Evolutionary conservation across 2,329 filamentous ascomycete genomes (phyloP).

Genomic region (Chaetomiaceae sp.): DNA sequence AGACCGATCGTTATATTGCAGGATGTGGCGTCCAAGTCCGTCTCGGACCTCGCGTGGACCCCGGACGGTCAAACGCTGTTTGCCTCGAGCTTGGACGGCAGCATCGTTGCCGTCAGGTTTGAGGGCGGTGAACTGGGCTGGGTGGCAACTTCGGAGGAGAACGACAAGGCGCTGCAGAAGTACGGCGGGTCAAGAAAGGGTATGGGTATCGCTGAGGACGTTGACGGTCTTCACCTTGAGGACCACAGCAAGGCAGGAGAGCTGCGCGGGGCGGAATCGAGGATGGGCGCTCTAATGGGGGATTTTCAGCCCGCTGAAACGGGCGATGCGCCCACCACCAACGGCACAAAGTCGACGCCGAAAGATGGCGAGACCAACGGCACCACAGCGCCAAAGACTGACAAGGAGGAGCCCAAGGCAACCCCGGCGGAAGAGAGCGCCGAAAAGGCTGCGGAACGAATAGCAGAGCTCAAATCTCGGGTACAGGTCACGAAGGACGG

Average conservation of each 20-base stretch:
- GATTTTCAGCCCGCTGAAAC: constrained; percentile 57
- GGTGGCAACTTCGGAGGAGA: constrained; percentile 79
- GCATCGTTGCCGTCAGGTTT: constrained; percentile 76
- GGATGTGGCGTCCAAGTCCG: constrained; percentile 82
- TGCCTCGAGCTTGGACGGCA: constrained; percentile 81
- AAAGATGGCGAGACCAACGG: constrained; percentile 37
- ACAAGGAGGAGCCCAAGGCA: constrained; percentile 29
- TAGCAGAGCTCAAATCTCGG: constrained; percentile 69
- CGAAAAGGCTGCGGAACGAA: constrained; percentile 48
- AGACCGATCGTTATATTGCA: constrained; percentile 85
- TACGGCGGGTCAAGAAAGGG: constrained; percentile 84
- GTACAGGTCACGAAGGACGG: constrained; percentile 95
- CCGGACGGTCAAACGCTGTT: constrained; percentile 86
- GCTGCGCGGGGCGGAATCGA: constrained; percentile 79
- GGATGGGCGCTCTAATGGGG: constrained; percentile 98
- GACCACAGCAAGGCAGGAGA: constrained; percentile 90
- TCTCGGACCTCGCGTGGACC: constrained; percentile 90
- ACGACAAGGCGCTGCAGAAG: constrained; percentile 86
- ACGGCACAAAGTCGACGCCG: constrained; percentile 43
- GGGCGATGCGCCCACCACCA: constrained; percentile 38
- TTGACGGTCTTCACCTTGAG: constrained; percentile 80
- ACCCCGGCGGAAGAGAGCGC: constrained; percentile 40
- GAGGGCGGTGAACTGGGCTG: constrained; percentile 84
- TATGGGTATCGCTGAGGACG: constrained; percentile 86
- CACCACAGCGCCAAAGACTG: constrained; percentile 31